A percentile compares a stretch with the other conserved stretches of the same genome.
phyloP scores from a whole-genome alignment of 2,329 filamentous ascomycete species.

The Zarea fungicola region DNA sequence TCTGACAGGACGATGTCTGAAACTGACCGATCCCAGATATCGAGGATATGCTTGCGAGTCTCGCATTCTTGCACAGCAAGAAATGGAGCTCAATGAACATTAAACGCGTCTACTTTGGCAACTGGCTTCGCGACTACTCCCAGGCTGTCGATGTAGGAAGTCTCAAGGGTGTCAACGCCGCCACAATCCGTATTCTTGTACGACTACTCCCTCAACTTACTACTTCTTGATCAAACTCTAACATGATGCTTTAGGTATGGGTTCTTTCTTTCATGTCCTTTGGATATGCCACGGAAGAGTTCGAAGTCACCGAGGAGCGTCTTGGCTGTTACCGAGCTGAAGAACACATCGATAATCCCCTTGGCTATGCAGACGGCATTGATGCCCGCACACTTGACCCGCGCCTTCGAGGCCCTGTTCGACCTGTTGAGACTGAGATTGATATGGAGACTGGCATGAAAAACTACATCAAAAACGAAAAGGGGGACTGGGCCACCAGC shows the following conservation, averaged over 20 bases:
- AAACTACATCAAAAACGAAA: conserved; percentile 95
- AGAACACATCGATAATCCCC: conserved; percentile 70
- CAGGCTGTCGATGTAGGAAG: conserved; percentile 78
- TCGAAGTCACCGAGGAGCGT: conserved; percentile 75
- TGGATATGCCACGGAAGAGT: conserved; percentile 81
- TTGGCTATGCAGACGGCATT: conserved; percentile 77
- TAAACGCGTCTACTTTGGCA: conserved; percentile 77
- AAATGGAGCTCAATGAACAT: conserved; percentile 81
- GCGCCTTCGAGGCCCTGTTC: conserved; percentile 75
- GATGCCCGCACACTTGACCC: conserved; percentile 81
- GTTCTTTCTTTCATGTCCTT: conserved; percentile 76
- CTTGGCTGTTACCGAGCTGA: conserved; percentile 78
- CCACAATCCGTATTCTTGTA: conserved; percentile 70
- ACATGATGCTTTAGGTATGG: conserved; percentile 51
- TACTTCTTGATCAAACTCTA: neutral
- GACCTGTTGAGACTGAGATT: conserved; percentile 64
- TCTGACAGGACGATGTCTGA: neutral
- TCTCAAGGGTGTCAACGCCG: conserved; percentile 70
- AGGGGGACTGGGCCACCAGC: conserved; percentile 82
- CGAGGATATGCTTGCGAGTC: conserved; percentile 73
- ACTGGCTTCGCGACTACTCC: conserved; percentile 82
- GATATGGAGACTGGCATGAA: conserved; percentile 89
- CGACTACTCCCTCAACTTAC: conserved; percentile 10
- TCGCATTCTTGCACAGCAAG: conserved; percentile 72
- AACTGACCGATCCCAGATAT: conserved; percentile 48